Evolutionary conservation across 306 rosid species (phyloP), one percentile per base, ranked within the genome.

Genomic region (Styphnolobium japonicum): DNA sequence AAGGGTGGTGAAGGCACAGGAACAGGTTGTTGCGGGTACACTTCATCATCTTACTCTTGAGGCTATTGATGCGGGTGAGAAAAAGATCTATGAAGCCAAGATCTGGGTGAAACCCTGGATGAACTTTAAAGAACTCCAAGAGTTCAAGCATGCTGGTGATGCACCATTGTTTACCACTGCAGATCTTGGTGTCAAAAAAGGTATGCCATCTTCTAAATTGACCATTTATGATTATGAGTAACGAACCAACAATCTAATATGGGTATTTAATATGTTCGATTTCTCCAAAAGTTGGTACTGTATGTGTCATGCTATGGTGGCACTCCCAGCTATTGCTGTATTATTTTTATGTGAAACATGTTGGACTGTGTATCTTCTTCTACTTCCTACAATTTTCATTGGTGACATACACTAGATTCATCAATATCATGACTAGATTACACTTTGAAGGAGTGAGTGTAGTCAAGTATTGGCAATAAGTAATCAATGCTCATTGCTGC

Each of bases 81-180:
- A 87, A 85, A 91, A 91, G 89, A 67, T 88, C 46, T 95, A 86
- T 72, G 92, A 95, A 66, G 97, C 99, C 31, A 87, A 91, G 92
- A 78, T 95, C 8, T 95, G 99, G 99, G 99, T 91, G 56, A 93
- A 93, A 87, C 88, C 90, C 4, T 95, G 98, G 97, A 0, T 85
- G 86, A 85, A 92, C 81, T 91, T 88, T 76, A 95, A 91, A 86
- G 97, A 95, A 80, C 83, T 95, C 27, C 90, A 85, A 65, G 97
- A 90, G 76, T 95, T 95, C 84, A 88, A 95, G 83, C 92, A 43
- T 67, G 87, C 85, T 29, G 86, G 80, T 16, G 90, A 77, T 42
- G 87, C 75, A 46, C 81, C 86, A 7, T 81, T 84, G 0, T n/a
- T 92, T 79, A 87, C 96, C 46, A 2, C 86, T 78, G 58, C 92